A percentile compares a stretch with the other conserved stretches of the same genome.
Evolutionary conservation across 257 asterid genomes (phyloP).

Genomic region (Paulownia fortunei): DNA sequence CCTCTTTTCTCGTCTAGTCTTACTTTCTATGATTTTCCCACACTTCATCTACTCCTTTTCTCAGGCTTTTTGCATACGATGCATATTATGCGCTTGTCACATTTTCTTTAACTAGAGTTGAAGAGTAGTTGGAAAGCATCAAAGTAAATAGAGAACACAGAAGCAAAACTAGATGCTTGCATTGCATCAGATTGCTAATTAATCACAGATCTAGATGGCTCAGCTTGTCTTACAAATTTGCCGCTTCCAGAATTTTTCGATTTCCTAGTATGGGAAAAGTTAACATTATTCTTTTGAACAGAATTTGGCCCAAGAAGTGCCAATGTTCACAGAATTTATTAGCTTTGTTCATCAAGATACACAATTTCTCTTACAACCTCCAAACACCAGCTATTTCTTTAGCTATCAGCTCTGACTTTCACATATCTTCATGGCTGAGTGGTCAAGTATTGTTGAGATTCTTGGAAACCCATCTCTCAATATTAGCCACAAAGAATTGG

Average conservation of each 20-base stretch:
- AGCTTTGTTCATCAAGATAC: not conserved
- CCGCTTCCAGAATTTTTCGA: too few species aligned
- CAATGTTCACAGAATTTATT: not conserved
- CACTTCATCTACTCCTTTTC: not conserved
- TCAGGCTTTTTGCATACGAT: not conserved
- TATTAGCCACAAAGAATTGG: not conserved
- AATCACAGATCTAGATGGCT: not conserved
- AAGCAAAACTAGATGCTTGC: constrained; percentile 1
- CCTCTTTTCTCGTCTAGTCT: not conserved
- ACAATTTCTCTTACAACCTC: not conserved
- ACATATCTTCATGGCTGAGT: not conserved
- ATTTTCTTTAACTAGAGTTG: not conserved
- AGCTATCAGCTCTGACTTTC: not conserved
- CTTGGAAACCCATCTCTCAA: not conserved
- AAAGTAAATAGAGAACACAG: not conserved
- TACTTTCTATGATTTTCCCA: not conserved
- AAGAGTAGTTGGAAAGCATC: not conserved
- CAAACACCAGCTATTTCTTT: not conserved
- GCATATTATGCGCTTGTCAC: not conserved
- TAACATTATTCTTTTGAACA: not conserved
- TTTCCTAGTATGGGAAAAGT: not conserved
- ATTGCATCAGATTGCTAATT: constrained; percentile 18
- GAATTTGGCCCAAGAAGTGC: not conserved
- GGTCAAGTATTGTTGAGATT: not conserved
- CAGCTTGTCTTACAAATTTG: not conserved